These are phyloP conservation scores for Hypoxylon sp. DNA, from an alignment of 2,329 filamentous ascomycete species.

Conservation along the genomic window DNA sequence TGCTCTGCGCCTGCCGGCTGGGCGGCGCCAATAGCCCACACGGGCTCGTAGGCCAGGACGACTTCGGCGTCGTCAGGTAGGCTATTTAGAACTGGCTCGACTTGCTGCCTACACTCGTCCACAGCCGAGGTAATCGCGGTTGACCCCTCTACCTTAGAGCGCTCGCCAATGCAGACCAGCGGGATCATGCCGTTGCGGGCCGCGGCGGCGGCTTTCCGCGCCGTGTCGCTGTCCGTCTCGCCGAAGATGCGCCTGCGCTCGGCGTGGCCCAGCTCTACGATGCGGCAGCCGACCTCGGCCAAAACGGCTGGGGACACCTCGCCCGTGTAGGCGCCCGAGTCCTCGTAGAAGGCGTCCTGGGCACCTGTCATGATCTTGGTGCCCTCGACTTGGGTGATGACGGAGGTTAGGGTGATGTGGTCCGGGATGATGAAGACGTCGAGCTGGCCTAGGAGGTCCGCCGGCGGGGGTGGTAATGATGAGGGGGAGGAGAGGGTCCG, in stretches of 20 bases:
- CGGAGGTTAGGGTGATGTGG: conserved; percentile 74
- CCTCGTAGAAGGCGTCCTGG: conserved; percentile 79
- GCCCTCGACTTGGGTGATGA: conserved; percentile 61
- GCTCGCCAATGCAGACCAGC: conserved; percentile 84
- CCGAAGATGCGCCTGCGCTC: conserved; percentile 79
- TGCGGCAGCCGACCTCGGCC: conserved; percentile 73
- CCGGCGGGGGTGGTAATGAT: conserved; percentile 43
- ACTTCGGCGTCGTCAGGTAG: conserved; percentile 75
- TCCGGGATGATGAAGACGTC: conserved; percentile 81
- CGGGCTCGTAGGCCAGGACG: conserved; percentile 86
- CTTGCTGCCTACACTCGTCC: conserved; percentile 73
- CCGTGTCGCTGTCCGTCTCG: conserved; percentile 78
- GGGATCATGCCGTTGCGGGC: conserved; percentile 78
- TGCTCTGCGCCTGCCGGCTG: conserved; percentile 79
- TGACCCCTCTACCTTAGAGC: conserved; percentile 56
- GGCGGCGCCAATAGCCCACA: conserved; percentile 86
- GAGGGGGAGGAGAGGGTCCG: conserved; percentile 55
- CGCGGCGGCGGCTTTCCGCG: conserved; percentile 76
- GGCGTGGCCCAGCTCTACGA: conserved; percentile 86
- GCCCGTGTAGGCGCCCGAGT: conserved; percentile 80
- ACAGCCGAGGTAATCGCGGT: conserved; percentile 67
- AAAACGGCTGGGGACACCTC: conserved; percentile 79
- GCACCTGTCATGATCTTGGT: conserved; percentile 73
- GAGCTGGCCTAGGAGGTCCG: conserved; percentile 43
- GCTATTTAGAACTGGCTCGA: conserved; percentile 71